phyloP scores from a whole-genome alignment of 73 alveolate genomes.

The Strombidium stylifer region DNA sequence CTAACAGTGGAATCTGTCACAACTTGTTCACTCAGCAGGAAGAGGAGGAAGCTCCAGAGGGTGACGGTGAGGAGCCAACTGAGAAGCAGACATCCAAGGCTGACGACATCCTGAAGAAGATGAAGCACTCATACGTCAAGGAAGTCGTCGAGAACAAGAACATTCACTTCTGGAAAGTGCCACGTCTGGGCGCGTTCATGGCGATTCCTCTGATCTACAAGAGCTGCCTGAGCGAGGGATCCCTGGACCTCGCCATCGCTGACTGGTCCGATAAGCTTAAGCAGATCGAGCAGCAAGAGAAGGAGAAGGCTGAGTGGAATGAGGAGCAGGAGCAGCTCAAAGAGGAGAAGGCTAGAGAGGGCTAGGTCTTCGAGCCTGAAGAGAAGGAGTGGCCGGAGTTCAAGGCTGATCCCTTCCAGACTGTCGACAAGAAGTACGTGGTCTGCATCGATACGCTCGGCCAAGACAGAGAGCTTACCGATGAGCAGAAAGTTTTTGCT shows the following conservation, averaged over 20 bases:
- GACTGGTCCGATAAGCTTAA: constrained; percentile 5
- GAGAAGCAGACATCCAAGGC: neutral
- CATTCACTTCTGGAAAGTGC: constrained; percentile 82
- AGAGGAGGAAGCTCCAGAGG: constrained; percentile 57
- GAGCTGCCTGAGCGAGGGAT: constrained; percentile 67
- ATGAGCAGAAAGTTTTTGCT: constrained; percentile 66
- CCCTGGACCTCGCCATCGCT: constrained; percentile 78
- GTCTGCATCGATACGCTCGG: constrained; percentile 95
- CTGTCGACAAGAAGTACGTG: constrained; percentile 71
- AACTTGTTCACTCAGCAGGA: constrained; percentile 34
- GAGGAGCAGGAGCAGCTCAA: constrained; percentile 51
- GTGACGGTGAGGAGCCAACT: constrained; percentile 5
- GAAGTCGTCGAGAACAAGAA: constrained; percentile 88
- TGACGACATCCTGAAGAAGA: neutral
- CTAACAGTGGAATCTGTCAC: constrained; percentile 58
- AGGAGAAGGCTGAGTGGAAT: constrained; percentile 43
- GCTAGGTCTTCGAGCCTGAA: constrained; percentile 65
- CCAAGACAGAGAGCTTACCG: constrained; percentile 81
- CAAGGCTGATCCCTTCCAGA: constrained; percentile 67
- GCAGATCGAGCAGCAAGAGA: constrained; percentile 73
- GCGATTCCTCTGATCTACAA: constrained; percentile 72
- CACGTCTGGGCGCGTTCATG: constrained; percentile 82
- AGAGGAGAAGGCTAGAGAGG: constrained; percentile 77
- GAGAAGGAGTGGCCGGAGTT: constrained; percentile 73
- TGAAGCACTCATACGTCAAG: constrained; percentile 38